Percentiles rank a stretch among this genome's conserved stretches.
Evolutionary conservation across 768 basidiomycete species (phyloP).

Genomic region (Tulasnella sp.): DNA sequence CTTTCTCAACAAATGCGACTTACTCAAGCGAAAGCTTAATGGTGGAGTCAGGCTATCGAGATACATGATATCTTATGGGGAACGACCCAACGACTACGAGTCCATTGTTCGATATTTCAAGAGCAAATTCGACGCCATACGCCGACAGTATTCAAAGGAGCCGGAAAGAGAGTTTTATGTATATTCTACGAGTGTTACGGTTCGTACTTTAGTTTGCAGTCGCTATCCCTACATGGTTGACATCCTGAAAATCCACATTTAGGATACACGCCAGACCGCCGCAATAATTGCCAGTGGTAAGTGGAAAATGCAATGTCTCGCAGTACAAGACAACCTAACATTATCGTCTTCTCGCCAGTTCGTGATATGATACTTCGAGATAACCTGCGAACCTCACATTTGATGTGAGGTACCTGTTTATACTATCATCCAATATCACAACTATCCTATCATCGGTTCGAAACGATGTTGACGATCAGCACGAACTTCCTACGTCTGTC

Average conservation of each 20-base stretch:
- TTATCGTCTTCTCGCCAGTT: not conserved
- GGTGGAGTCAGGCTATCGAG: constrained; percentile 55
- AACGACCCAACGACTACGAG: constrained; percentile 53
- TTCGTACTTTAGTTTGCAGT: not conserved
- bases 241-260: not conserved
- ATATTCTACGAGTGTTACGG: constrained; percentile 11
- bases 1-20: constrained; percentile 32
- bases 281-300: constrained; percentile 12
- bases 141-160: constrained; percentile 4
- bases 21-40: constrained; percentile 57
- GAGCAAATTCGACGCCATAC: constrained; percentile 15
- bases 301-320: not conserved
- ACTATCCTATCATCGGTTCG: too few species aligned
- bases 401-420: too few species aligned
- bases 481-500: too few species aligned
- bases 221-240: not conserved
- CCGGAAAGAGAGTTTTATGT: constrained; percentile 14
- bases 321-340: not conserved
- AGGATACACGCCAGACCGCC: constrained; percentile 10
- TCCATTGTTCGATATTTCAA: constrained; percentile 45
- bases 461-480: too few species aligned
- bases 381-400: constrained; percentile 11
- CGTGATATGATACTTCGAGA: constrained; percentile 13
- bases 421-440: too few species aligned
- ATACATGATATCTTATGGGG: constrained; percentile 42